Evolutionary conservation across 352 stramenopile genomes (phyloP).

Genomic region (Thraustochytrium sp.): DNA sequence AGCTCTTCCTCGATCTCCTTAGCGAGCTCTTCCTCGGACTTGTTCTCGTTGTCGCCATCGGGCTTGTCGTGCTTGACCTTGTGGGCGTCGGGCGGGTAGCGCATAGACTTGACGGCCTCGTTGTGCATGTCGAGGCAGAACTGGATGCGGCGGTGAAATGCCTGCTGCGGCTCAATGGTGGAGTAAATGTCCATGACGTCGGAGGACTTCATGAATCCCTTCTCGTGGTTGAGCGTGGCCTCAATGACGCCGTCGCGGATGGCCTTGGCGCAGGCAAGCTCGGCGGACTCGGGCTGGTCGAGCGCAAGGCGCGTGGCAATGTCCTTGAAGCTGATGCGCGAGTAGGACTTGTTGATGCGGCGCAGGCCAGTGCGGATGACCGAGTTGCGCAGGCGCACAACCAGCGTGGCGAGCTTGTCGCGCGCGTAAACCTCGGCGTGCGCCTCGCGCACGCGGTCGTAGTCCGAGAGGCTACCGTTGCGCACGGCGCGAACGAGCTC

Average conservation of each 20-base stretch:
- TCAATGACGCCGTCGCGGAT: slow-evolving; percentile 94
- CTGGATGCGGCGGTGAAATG: slow-evolving; percentile 91
- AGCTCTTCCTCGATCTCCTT: slow-evolving; percentile 43
- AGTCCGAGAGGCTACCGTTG: slow-evolving; percentile 88
- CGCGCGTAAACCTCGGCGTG: slow-evolving; percentile 74
- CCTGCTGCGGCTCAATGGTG: slow-evolving; percentile 85
- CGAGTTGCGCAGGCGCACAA: slow-evolving; percentile 90
- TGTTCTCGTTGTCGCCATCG: slow-evolving; percentile 43
- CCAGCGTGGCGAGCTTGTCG: slow-evolving; percentile 92
- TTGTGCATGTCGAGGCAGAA: slow-evolving; percentile 98
- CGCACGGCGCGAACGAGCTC: slow-evolving; percentile 93
- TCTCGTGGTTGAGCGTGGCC: slow-evolving; percentile 92
- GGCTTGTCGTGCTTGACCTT: slow-evolving; percentile 32
- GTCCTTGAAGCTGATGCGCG: slow-evolving; percentile 74
- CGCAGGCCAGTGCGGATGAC: slow-evolving; percentile 97
- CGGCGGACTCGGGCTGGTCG: slow-evolving; percentile 78
- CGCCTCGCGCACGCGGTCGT: slow-evolving; percentile 77
- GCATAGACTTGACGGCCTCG: slow-evolving; percentile 93
- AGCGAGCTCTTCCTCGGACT: slow-evolving; percentile 35
- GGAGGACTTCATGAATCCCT: slow-evolving; percentile 76
- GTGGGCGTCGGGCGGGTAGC: slow-evolving; percentile 86
- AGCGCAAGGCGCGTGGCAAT: slow-evolving; percentile 88
- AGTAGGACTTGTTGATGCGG: slow-evolving; percentile 80
- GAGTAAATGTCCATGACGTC: slow-evolving; percentile 74
- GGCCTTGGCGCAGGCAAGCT: slow-evolving; percentile 96